Evolutionary conservation across 73 alveolate genomes (phyloP).

Genomic region (Stentor coeruleus): DNA sequence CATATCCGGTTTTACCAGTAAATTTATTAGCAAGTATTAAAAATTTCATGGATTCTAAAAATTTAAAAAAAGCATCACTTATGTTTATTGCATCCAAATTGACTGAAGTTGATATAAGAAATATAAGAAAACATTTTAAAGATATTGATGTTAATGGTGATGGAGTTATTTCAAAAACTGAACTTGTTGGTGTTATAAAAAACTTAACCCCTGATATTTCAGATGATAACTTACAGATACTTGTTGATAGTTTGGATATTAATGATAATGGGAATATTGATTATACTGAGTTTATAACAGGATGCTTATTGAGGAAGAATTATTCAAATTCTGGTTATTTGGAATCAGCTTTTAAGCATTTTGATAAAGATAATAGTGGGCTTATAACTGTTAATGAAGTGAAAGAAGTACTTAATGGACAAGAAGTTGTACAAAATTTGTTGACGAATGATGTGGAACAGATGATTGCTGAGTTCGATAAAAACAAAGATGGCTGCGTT

Average conservation of each 20-base stretch:
- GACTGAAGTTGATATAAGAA: conserved; percentile 69
- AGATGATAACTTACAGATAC: not conserved
- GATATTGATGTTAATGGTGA: conserved; percentile 80
- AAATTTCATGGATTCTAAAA: conserved; percentile 43
- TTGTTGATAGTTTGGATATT: conserved; percentile 38
- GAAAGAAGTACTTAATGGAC: not conserved
- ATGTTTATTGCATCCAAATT: conserved; percentile 67
- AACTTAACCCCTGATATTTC: not conserved
- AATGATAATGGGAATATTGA: conserved; percentile 62
- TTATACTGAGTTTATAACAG: conserved; percentile 72
- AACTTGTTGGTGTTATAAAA: conserved; percentile 5
- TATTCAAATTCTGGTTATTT: conserved; percentile 48
- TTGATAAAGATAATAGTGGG: conserved; percentile 70
- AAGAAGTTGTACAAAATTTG: not conserved
- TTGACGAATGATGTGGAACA: not conserved
- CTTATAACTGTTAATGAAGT: conserved; percentile 68
- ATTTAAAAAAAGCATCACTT: conserved; percentile 66
- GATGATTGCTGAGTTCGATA: not conserved
- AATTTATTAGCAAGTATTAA: conserved; percentile 43
- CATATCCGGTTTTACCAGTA: conserved; percentile 25
- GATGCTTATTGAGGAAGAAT: conserved; percentile 48
- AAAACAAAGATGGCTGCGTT: not conserved
- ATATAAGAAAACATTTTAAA: conserved; percentile 69
- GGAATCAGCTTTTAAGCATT: conserved; percentile 53
- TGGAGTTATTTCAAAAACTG: conserved; percentile 65